Conservation (phyloP, 2,329 filamentous ascomycete species). For the Diaporthe capsici region DNA sequence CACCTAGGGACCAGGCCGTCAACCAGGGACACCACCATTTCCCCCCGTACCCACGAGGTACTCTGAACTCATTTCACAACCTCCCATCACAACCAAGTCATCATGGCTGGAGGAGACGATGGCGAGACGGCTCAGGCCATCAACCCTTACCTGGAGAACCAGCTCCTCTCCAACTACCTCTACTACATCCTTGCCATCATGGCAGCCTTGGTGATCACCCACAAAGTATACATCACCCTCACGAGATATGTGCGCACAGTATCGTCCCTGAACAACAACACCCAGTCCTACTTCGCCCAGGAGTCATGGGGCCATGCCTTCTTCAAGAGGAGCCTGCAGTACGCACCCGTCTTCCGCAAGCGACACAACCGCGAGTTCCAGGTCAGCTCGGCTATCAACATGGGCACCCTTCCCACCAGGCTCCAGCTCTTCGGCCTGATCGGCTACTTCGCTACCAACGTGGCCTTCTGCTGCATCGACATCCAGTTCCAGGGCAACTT, state of each 20-base stretch:
- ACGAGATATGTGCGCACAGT: slow-evolving; percentile 80
- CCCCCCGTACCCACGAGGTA: not conserved
- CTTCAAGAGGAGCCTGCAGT: slow-evolving; percentile 77
- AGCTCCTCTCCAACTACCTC: slow-evolving; percentile 71
- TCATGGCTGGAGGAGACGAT: slow-evolving; percentile 41
- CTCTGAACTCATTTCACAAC: slow-evolving; percentile 1
- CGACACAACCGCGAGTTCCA: slow-evolving; percentile 82
- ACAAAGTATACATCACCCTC: slow-evolving; percentile 73
- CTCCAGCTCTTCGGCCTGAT: slow-evolving; percentile 80
- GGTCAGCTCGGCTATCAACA: slow-evolving; percentile 71
- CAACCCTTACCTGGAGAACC: slow-evolving; percentile 60
- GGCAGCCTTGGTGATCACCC: slow-evolving; percentile 74
- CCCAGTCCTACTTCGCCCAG: slow-evolving; percentile 82
- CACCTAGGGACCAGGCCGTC: slow-evolving; percentile 27
- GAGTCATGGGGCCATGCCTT: slow-evolving; percentile 68
- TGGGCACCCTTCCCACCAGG: slow-evolving; percentile 82
- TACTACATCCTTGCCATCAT: slow-evolving; percentile 75
- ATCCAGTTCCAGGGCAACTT: slow-evolving; percentile 70
- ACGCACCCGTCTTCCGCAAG: slow-evolving; percentile 80
- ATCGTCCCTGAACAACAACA: slow-evolving; percentile 82
- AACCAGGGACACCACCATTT: not conserved
- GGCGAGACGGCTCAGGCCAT: slow-evolving; percentile 44
- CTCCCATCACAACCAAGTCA: slow-evolving; percentile 24
- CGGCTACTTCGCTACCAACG: slow-evolving; percentile 78
- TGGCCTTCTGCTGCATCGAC: slow-evolving; percentile 80